phyloP scores from a whole-genome alignment of 2,329 filamentous ascomycete genomes.

The Trichoderma polysporum region DNA sequence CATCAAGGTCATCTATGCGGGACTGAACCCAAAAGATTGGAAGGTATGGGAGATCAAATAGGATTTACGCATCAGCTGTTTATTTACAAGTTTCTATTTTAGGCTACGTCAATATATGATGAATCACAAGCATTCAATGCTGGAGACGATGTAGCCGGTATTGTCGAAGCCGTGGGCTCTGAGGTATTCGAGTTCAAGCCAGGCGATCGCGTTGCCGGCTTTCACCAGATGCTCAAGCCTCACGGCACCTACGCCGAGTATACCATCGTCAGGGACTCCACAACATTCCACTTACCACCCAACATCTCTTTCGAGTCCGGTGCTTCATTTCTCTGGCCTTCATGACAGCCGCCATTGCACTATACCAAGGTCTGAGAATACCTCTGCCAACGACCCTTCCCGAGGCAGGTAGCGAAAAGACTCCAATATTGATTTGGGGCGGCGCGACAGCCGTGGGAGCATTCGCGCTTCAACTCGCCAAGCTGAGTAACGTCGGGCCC shows the following conservation, averaged over 20 bases:
- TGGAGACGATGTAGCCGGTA: slow-evolving; percentile 31
- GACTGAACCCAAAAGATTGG: slow-evolving; percentile 31
- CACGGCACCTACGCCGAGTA: slow-evolving; percentile 60
- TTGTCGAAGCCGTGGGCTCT: slow-evolving; percentile 26
- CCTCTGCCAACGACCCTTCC: slow-evolving; percentile 49
- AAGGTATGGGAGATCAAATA: slow-evolving; percentile 14
- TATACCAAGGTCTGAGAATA: slow-evolving; percentile 44
- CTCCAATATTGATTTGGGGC: slow-evolving; percentile 48
- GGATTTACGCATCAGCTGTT: not conserved
- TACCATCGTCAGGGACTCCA: slow-evolving; percentile 52
- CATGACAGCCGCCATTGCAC: slow-evolving; percentile 52
- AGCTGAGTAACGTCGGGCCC: slow-evolving; percentile 52
- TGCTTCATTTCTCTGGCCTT: slow-evolving; percentile 56
- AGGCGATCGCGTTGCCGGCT: slow-evolving; percentile 48
- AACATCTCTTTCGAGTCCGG: slow-evolving; percentile 49
- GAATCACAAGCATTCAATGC: not conserved
- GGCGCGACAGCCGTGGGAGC: slow-evolving; percentile 54
- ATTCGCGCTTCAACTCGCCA: slow-evolving; percentile 56
- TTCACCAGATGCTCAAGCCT: slow-evolving; percentile 50
- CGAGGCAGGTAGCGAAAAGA: slow-evolving; percentile 27
- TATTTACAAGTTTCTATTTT: not conserved
- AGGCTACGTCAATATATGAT: not conserved
- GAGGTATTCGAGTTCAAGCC: slow-evolving; percentile 25
- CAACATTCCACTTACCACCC: slow-evolving; percentile 54
- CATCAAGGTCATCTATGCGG: slow-evolving; percentile 26